These are phyloP conservation scores for Torulaspora gathmanii DNA, from an alignment of 805 yeast genomes.

Conservation along the genomic window DNA sequence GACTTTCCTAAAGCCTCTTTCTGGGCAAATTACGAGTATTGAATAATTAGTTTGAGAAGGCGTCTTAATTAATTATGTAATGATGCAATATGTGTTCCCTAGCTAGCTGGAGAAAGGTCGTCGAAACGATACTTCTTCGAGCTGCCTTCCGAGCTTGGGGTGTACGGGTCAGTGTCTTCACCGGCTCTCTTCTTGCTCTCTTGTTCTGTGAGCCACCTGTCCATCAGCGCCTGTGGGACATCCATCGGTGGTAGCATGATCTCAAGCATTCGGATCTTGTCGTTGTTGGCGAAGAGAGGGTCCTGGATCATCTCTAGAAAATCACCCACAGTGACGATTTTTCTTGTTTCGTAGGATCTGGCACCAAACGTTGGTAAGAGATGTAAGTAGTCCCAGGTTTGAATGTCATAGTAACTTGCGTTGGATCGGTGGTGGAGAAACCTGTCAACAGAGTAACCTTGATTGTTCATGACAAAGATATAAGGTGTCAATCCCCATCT, in stretches of 20 bases:
- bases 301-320: constrained; percentile 42
- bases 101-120: neutral
- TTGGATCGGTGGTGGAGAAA: constrained; percentile 54
- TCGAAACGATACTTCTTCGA: constrained; percentile 1
- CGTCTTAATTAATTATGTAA: neutral
- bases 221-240: constrained; percentile 43
- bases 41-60: neutral
- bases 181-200: constrained; percentile 20
- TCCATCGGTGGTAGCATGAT: constrained; percentile 56
- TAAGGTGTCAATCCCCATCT: constrained; percentile 53
- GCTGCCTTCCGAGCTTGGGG: constrained; percentile 28
- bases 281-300: constrained; percentile 39
- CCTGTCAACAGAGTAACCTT: constrained; percentile 64
- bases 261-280: constrained; percentile 51
- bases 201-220: constrained; percentile 27
- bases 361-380: constrained; percentile 54
- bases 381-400: constrained; percentile 53
- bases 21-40: neutral
- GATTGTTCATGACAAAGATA: constrained; percentile 56
- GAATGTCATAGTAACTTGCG: constrained; percentile 52
- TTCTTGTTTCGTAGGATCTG: constrained; percentile 40
- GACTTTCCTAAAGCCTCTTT: neutral
- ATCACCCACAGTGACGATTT: constrained; percentile 47
- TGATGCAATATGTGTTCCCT: neutral
- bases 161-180: constrained; percentile 6